Evolutionary conservation across 495 filamentous ascomycete species (phyloP).

Genomic region (Aspergillus cristatus): DNA sequence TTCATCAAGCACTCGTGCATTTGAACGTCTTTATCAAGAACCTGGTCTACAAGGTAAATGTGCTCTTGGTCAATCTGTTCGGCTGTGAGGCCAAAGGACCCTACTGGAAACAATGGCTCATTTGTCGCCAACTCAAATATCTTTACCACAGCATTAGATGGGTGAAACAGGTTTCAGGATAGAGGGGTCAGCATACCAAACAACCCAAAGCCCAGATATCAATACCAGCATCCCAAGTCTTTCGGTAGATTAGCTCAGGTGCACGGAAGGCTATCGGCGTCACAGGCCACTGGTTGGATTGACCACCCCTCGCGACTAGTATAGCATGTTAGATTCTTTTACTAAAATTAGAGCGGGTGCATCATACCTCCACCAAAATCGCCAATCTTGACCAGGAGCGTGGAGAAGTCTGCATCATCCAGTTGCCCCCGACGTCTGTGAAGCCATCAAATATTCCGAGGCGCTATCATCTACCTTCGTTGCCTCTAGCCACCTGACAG

Average conservation of each 20-base stretch:
- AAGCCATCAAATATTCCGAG: slow-evolving; percentile 11
- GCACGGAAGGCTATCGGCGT: slow-evolving; percentile 11
- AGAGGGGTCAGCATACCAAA: slow-evolving; percentile 7
- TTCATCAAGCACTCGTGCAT: slow-evolving; percentile 5
- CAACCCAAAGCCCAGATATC: slow-evolving; percentile 16
- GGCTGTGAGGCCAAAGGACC: slow-evolving; percentile 6
- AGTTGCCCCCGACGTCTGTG: slow-evolving; percentile 10
- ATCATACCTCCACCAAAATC: slow-evolving; percentile 14
- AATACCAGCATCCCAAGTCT: slow-evolving; percentile 8
- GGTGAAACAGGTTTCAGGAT: not conserved
- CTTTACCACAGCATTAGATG: slow-evolving; percentile 5
- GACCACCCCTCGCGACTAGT: slow-evolving; percentile 3
- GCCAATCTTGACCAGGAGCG: slow-evolving; percentile 13
- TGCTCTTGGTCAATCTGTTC: slow-evolving; percentile 9
- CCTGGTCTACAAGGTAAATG: slow-evolving; percentile 2
- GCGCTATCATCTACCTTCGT: slow-evolving; percentile 10
- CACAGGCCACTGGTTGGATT: slow-evolving; percentile 6
- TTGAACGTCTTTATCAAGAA: slow-evolving; percentile 1
- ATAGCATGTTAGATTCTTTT: not conserved
- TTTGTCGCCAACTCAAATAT: slow-evolving; percentile 19
- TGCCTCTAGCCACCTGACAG: slow-evolving; percentile 12
- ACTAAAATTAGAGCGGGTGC: too few relatives aligned
- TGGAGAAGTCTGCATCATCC: slow-evolving; percentile 6
- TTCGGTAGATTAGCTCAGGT: slow-evolving; percentile 11
- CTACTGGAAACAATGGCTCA: slow-evolving; percentile 15